phyloP scores from a whole-genome alignment of 352 stramenopile species.

The Phytopythium helicoides region DNA sequence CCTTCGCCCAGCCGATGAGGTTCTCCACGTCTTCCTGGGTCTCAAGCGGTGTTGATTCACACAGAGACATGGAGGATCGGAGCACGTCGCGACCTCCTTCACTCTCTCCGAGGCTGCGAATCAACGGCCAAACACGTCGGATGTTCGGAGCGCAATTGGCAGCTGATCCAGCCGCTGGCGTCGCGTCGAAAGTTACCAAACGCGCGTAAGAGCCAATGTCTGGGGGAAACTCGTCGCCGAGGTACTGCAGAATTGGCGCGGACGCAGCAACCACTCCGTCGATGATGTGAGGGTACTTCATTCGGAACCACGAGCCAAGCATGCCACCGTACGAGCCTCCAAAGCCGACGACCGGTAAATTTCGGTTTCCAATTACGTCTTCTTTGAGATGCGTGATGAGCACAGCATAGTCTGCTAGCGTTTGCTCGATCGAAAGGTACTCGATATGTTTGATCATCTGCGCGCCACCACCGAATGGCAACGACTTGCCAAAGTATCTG shows the following conservation, averaged over 20 bases:
- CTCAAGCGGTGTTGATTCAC: slow-evolving; percentile 12
- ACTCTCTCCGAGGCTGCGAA: slow-evolving; percentile 25
- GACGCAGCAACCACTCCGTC: slow-evolving; percentile 74
- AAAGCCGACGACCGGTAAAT: slow-evolving; percentile 61
- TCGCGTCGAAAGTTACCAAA: slow-evolving; percentile 40
- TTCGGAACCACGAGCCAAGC: slow-evolving; percentile 65
- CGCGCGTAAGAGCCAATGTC: slow-evolving; percentile 23
- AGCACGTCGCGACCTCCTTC: slow-evolving; percentile 19
- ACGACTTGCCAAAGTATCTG: slow-evolving; percentile 93
- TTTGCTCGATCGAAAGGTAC: slow-evolving; percentile 82
- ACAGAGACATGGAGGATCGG: slow-evolving; percentile 22
- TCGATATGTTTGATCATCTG: slow-evolving; percentile 64
- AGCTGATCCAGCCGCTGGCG: slow-evolving; percentile 32
- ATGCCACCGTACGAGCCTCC: slow-evolving; percentile 79
- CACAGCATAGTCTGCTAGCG: slow-evolving; percentile 68
- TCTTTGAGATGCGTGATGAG: slow-evolving; percentile 55
- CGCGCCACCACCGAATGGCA: slow-evolving; percentile 72
- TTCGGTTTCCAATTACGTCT: slow-evolving; percentile 27
- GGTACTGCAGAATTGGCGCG: slow-evolving; percentile 71
- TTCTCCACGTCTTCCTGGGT: slow-evolving; percentile 23
- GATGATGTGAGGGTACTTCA: slow-evolving; percentile 75
- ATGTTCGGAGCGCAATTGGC: slow-evolving; percentile 56
- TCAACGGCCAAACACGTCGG: slow-evolving; percentile 27
- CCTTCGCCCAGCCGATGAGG: slow-evolving; percentile 32
- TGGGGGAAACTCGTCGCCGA: slow-evolving; percentile 16